These are phyloP conservation scores for Luvunga scandens DNA, from an alignment of 345 rosid genomes.

Conservation along the genomic window DNA sequence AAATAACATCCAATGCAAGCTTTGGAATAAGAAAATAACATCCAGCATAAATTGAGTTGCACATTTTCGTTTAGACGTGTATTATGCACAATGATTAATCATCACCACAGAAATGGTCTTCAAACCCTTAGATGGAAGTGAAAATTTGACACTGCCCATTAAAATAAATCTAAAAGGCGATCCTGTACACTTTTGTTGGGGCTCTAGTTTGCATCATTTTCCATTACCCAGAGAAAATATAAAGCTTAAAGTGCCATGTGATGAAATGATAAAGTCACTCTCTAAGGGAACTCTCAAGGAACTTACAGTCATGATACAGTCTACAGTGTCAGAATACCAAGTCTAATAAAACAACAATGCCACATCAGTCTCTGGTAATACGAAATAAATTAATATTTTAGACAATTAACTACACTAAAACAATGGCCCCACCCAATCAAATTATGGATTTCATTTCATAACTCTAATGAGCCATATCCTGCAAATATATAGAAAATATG, in stretches of 20 bases:
- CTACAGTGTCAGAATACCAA: neutral
- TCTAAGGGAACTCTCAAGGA: neutral
- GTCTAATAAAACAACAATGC: neutral
- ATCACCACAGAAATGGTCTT: neutral
- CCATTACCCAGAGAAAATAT: neutral
- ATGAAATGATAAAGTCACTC: too few species aligned
- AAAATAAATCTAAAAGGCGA: neutral
- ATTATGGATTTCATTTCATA: too few species aligned
- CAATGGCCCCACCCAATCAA: too few species aligned
- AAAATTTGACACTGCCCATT: too few species aligned
- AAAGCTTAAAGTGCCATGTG: neutral
- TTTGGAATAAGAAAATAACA: neutral
- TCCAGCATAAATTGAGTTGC: neutral
- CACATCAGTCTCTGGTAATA: too few species aligned
- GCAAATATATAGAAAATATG: too few species aligned
- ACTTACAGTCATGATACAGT: neutral
- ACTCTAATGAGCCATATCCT: too few species aligned
- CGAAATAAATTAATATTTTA: too few species aligned
- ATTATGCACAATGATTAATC: neutral
- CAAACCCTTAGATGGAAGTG: too few species aligned
- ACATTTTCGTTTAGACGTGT: neutral
- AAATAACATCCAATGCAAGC: neutral
- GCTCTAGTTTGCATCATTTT: neutral
- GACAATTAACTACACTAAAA: too few species aligned
- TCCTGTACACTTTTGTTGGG: neutral